Base-by-base conservation (phyloP, 345 rosid species). In the Mallotus nudiflorus region DNA sequence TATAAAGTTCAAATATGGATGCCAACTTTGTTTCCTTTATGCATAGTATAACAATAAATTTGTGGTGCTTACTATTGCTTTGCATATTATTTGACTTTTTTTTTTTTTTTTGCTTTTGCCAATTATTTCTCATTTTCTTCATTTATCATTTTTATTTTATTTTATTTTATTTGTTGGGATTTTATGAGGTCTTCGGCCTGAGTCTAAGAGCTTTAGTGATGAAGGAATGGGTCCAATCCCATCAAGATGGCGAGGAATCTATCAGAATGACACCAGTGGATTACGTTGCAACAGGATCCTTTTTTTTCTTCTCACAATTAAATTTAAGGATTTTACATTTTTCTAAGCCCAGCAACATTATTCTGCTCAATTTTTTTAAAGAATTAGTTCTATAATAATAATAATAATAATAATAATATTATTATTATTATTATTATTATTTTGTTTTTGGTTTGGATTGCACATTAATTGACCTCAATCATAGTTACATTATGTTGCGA, bases 181-280 rank as follows among this genome's bases (percentile, higher is more conserved):
- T n/a, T 33, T 12, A 8, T n/a, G 18, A 83, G 93, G 93, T 44
- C 86, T 88, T 61, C 86, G 91, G 93, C 85, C 89, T 0, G 90
- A 86, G 66, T 83, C 88, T 22, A 81, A 82, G 77, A 86, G 93
- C 75, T 88, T 88, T 67, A 69, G 76, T 69, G 91, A 85, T 25
- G 82, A 85, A 60, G 89, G 86, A 14, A 71, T 79, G 73, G 87
- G 89, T 58, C 64, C 57, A 24, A 65, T 83, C 60, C 93, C 93
- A 7, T 71, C 85, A 50, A 83, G 76, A 51, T 88, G 93, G 90
- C 70, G 74, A 57, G 93, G 93, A 39, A 61, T 35, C 33, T 88
- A 90, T 72, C 75, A 82, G 29, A 13, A 62, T 20, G 78, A 60
- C 49, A 22, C 62, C 22, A 28, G 52, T 10, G 73, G 50, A 29